These are phyloP conservation scores for Gremmenia infestans DNA, from an alignment of 2,329 filamentous ascomycete genomes.

Conservation along the genomic window DNA sequence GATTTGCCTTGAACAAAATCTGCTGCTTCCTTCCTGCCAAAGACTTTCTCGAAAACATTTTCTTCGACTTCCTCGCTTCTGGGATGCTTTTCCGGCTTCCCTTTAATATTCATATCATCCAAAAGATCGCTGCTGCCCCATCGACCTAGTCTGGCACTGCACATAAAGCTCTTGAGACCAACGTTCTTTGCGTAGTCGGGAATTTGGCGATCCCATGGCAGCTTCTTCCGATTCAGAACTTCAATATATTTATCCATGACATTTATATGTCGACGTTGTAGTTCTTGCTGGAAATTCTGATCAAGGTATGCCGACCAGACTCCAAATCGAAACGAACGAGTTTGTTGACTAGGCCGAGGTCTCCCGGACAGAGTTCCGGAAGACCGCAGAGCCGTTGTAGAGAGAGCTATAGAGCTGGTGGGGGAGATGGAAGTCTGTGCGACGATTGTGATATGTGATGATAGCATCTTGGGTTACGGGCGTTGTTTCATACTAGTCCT, in stretches of 20 bases:
- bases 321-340: slow-evolving; percentile 45
- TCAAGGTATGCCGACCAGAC: slow-evolving; percentile 42
- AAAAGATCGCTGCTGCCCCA: slow-evolving; percentile 34
- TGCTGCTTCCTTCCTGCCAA: neutral
- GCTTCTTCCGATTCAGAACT: slow-evolving; percentile 38
- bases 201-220: slow-evolving; percentile 43
- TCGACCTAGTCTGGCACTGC: slow-evolving; percentile 33
- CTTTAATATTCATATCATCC: slow-evolving; percentile 1
- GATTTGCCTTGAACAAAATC: neutral
- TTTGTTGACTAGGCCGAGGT: slow-evolving; percentile 33
- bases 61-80: slow-evolving; percentile 43
- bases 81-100: slow-evolving; percentile 21
- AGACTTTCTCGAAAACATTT: slow-evolving; percentile 13
- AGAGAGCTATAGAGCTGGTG: slow-evolving; percentile 6
- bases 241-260: slow-evolving; percentile 44
- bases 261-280: slow-evolving; percentile 40
- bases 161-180: slow-evolving; percentile 38
- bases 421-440: slow-evolving; percentile 13
- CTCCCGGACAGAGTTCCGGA: slow-evolving; percentile 6
- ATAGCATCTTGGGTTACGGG: slow-evolving; percentile 23
- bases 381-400: slow-evolving; percentile 12
- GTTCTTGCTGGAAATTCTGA: slow-evolving; percentile 38
- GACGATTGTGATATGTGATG: slow-evolving; percentile 18
- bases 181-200: slow-evolving; percentile 29
- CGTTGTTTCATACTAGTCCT: slow-evolving; percentile 18